phyloP scores from a whole-genome alignment of 2,329 filamentous ascomycete species.

The Lachnellula willkommii region DNA sequence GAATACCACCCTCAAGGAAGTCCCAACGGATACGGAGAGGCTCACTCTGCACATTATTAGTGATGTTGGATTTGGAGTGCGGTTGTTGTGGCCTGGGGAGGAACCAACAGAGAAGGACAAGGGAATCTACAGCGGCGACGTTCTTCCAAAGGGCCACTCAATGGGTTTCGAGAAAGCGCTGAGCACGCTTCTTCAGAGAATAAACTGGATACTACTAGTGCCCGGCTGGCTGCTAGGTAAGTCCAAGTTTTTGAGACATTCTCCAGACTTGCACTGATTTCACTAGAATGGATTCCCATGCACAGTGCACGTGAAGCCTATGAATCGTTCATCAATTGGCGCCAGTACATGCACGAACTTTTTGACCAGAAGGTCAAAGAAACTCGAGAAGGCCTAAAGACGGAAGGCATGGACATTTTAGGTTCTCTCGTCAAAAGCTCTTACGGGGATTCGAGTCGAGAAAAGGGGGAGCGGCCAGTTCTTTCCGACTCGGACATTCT shows the following conservation, averaged over 20 bases:
- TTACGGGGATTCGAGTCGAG: slow-evolving; percentile 32
- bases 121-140: slow-evolving; percentile 36
- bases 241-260: slow-evolving; percentile 11
- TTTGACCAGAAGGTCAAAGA: slow-evolving; percentile 47
- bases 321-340: slow-evolving; percentile 49
- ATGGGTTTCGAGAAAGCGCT: slow-evolving; percentile 53
- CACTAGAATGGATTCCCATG: slow-evolving; percentile 38
- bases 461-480: slow-evolving; percentile 45
- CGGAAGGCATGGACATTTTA: slow-evolving; percentile 51
- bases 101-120: slow-evolving; percentile 39
- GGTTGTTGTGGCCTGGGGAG: slow-evolving; percentile 59
- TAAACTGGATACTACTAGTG: slow-evolving; percentile 47
- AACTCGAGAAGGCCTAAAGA: slow-evolving; percentile 33
- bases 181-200: slow-evolving; percentile 46
- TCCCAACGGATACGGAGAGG: slow-evolving; percentile 62
- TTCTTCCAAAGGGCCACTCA: slow-evolving; percentile 38
- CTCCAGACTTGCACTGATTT: neutral
- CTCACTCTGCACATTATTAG: slow-evolving; percentile 55
- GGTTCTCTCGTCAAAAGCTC: slow-evolving; percentile 46
- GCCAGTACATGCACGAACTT: slow-evolving; percentile 57
- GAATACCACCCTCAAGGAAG: slow-evolving; percentile 48
- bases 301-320: slow-evolving; percentile 41
- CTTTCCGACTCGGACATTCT: slow-evolving; percentile 62
- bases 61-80: slow-evolving; percentile 66
- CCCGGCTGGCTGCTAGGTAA: slow-evolving; percentile 46